A percentile compares a stretch with the other conserved stretches of the same genome.
Conservation (phyloP, 345 rosid genomes). For the Eucalyptus dawsonii region DNA sequence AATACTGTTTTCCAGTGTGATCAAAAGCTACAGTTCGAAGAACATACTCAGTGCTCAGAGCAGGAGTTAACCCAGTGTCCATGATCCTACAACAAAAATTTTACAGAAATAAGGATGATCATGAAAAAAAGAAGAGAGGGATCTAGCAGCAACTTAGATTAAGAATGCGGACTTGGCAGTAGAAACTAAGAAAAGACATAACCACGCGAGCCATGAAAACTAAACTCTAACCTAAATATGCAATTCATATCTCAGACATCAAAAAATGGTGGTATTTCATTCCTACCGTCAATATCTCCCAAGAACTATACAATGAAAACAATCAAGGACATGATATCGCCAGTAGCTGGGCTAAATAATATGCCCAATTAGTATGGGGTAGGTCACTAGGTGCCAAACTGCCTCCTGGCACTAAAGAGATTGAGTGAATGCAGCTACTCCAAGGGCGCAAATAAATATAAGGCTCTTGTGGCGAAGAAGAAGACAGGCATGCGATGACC, state of each 20-base stretch:
- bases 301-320: not conserved
- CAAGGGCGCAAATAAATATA: not conserved
- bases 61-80: slow-evolving; percentile 93
- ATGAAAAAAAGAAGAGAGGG: not conserved
- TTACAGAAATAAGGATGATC: not conserved
- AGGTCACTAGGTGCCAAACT: not conserved
- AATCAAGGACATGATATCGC: not conserved
- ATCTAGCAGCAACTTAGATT: not conserved
- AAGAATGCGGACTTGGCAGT: not conserved
- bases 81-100: too few species aligned
- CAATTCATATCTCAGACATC: not conserved
- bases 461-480: not conserved
- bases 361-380: not conserved
- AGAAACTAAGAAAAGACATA: not conserved
- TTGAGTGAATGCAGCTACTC: not conserved
- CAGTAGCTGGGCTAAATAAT: too few species aligned
- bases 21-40: slow-evolving; percentile 95
- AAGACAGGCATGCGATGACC: not conserved
- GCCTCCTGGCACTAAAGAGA: not conserved
- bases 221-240: not conserved
- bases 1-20: slow-evolving; percentile 68
- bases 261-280: not conserved
- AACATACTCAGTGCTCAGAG: slow-evolving; percentile 87
- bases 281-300: not conserved
- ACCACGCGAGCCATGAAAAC: not conserved